Evolutionary conservation across 2,329 filamentous ascomycete species (phyloP).

Genomic region (Rosellinia necatrix): DNA sequence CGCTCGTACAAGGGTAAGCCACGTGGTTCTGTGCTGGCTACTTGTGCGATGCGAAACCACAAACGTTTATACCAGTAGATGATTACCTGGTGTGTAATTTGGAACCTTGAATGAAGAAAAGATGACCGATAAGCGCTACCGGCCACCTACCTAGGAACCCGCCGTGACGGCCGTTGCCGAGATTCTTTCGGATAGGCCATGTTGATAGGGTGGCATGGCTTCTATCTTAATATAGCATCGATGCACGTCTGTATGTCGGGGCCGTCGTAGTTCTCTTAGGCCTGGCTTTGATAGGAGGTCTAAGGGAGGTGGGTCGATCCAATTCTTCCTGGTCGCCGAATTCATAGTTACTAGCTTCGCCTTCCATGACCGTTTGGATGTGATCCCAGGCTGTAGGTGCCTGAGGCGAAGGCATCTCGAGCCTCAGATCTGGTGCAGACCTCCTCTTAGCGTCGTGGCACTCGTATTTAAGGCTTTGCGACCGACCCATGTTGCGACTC

Average conservation of each 20-base stretch:
- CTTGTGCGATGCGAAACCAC: too few species aligned
- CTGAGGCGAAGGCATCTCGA: slow-evolving; percentile 32
- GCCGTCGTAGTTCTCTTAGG: background rate
- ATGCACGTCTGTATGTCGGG: background rate
- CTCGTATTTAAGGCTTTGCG: too few species aligned
- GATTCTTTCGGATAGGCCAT: too few species aligned
- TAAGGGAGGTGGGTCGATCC: slow-evolving; percentile 33
- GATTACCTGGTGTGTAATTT: too few species aligned
- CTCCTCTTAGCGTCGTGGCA: slow-evolving; percentile 24
- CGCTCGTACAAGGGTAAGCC: too few species aligned
- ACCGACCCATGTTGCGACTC: slow-evolving; percentile 9
- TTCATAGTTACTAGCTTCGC: slow-evolving; percentile 26
- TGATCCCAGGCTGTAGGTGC: slow-evolving; percentile 31
- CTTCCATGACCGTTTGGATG: slow-evolving; percentile 33
- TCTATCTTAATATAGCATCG: slow-evolving; percentile 7
- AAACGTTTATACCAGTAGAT: too few species aligned
- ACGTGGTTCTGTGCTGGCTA: too few species aligned
- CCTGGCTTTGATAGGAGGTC: slow-evolving; percentile 27
- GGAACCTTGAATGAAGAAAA: too few species aligned
- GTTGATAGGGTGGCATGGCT: background rate
- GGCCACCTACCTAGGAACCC: too few species aligned
- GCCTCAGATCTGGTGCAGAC: slow-evolving; percentile 6
- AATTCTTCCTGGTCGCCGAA: slow-evolving; percentile 29
- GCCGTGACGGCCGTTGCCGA: too few species aligned
- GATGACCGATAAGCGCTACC: too few species aligned